phyloP scores from a whole-genome alignment of 2,329 filamentous ascomycete species.

The Byssoonygena ceratinophila region DNA sequence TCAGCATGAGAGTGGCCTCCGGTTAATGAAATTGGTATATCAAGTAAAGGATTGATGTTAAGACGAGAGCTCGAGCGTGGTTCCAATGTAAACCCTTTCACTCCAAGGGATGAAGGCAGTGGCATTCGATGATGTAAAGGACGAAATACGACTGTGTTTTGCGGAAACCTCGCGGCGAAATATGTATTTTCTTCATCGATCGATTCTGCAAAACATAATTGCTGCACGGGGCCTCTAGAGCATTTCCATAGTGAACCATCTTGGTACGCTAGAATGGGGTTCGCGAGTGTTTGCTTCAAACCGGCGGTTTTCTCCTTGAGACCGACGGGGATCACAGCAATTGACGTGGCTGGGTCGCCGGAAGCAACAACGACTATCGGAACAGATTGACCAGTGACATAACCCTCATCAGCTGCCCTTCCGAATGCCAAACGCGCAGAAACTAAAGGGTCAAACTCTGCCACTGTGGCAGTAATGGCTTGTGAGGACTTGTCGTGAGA shows the following conservation, averaged over 20 bases:
- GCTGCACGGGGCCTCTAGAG: slow-evolving; percentile 42
- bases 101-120: slow-evolving; percentile 19
- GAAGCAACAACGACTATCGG: slow-evolving; percentile 31
- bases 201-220: slow-evolving; percentile 43
- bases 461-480: slow-evolving; percentile 22
- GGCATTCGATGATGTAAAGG: slow-evolving; percentile 29
- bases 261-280: slow-evolving; percentile 33
- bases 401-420: slow-evolving; percentile 30
- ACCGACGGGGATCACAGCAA: slow-evolving; percentile 36
- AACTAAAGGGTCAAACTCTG: slow-evolving; percentile 28
- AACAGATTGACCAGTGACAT: slow-evolving; percentile 22
- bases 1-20: slow-evolving; percentile 43
- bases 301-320: slow-evolving; percentile 15
- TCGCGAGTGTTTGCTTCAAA: slow-evolving; percentile 26
- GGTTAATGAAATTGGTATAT: slow-evolving; percentile 35
- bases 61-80: slow-evolving; percentile 33
- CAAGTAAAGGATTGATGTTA: slow-evolving; percentile 37
- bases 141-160: slow-evolving; percentile 41
- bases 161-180: slow-evolving; percentile 43
- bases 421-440: slow-evolving; percentile 42
- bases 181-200: slow-evolving; percentile 34
- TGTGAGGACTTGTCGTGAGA: slow-evolving; percentile 27
- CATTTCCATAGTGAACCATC: slow-evolving; percentile 42
- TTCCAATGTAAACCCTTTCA: slow-evolving; percentile 12
- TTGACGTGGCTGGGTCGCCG: slow-evolving; percentile 39